Conservation (phyloP, 306 rosid genomes). For the Notholithocarpus densiflorus region DNA sequence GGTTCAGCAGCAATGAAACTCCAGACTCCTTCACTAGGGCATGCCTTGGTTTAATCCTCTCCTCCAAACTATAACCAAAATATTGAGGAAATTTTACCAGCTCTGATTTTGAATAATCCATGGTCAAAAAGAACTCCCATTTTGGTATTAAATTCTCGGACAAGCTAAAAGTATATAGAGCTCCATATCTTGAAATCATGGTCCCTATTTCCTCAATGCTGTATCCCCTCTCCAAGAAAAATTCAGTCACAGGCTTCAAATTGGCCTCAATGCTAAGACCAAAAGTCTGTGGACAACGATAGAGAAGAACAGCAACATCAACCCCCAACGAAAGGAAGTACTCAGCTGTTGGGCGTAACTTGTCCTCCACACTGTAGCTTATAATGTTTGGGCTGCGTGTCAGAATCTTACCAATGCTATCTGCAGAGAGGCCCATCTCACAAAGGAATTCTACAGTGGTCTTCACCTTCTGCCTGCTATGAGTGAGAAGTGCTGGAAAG, state of each 20-base stretch:
- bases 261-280: conserved; percentile 81
- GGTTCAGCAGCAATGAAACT: conserved; percentile 65
- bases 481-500: conserved; percentile 77
- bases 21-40: conserved; percentile 54
- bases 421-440: conserved; percentile 68
- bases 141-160: conserved; percentile 59
- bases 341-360: conserved; percentile 72
- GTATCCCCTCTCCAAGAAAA: conserved; percentile 75
- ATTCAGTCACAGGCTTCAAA: conserved; percentile 74
- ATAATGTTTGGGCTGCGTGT: conserved; percentile 75
- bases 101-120: conserved; percentile 64
- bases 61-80: conserved; percentile 80
- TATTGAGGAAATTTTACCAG: conserved; percentile 83
- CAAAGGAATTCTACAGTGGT: conserved; percentile 51
- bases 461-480: conserved; percentile 72
- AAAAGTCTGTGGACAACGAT: conserved; percentile 63
- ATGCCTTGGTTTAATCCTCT: conserved; percentile 82
- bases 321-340: conserved; percentile 81
- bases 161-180: conserved; percentile 74
- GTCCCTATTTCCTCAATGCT: conserved; percentile 63
- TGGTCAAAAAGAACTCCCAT: conserved; percentile 81
- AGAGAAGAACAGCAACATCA: conserved; percentile 66
- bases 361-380: conserved; percentile 84
- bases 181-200: conserved; percentile 80
- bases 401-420: conserved; percentile 72